Percentiles rank a stretch among this genome's conserved stretches.
phyloP scores from a whole-genome alignment of 495 filamentous ascomycete species.

The Xylaria nigripes region DNA sequence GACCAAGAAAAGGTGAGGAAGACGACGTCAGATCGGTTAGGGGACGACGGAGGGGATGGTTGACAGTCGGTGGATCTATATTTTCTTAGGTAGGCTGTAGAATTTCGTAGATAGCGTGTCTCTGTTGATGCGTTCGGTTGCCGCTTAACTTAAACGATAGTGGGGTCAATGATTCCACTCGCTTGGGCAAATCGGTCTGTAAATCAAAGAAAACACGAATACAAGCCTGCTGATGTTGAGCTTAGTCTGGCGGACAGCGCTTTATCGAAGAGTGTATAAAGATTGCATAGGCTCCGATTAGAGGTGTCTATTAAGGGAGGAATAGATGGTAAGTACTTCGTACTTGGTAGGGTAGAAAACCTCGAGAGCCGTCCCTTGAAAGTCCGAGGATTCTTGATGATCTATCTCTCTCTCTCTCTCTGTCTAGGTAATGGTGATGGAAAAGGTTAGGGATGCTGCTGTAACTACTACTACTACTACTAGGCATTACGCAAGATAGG shows the following conservation, averaged over 20 bases:
- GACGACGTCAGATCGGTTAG: neutral
- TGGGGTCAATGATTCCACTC: neutral
- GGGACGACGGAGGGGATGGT: neutral
- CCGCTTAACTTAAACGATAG: neutral
- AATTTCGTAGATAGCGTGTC: neutral
- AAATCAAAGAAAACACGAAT: neutral
- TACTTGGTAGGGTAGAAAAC: neutral
- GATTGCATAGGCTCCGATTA: conserved; percentile 1
- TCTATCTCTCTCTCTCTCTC: neutral
- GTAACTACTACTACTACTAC: neutral
- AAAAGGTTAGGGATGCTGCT: neutral
- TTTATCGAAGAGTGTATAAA: neutral
- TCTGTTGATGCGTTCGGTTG: neutral
- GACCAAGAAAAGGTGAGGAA: no score
- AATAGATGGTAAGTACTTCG: neutral
- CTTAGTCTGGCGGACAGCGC: neutral
- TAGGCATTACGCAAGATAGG: neutral
- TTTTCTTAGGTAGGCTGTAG: neutral
- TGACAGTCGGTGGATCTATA: neutral
- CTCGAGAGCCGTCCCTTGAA: neutral
- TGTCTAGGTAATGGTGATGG: neutral
- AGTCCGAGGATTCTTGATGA: neutral
- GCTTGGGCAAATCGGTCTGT: neutral
- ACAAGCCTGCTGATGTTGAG: neutral
- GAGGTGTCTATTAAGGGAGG: conserved; percentile 6